These are phyloP conservation scores for Talaromyces trachyspermus DNA, from an alignment of 495 filamentous ascomycete species.

Conservation along the genomic window DNA sequence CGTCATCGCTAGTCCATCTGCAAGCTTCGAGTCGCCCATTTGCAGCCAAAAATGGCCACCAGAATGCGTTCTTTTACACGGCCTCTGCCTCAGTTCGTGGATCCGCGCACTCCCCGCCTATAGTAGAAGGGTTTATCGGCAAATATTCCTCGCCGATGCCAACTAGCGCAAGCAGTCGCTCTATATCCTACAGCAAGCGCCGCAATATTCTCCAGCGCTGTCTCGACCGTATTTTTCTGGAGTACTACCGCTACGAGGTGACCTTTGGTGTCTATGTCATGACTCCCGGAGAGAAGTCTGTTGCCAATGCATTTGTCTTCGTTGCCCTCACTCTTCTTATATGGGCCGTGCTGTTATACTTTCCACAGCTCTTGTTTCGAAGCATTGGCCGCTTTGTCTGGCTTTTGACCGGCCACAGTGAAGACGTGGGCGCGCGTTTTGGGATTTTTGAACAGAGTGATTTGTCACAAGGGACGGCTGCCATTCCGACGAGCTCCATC, in stretches of 20 bases:
- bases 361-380: slow-evolving; percentile 31
- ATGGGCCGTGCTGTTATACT: slow-evolving; percentile 34
- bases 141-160: slow-evolving; percentile 31
- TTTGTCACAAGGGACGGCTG: neutral
- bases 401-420: slow-evolving; percentile 35
- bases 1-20: neutral
- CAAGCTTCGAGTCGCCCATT: neutral
- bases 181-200: slow-evolving; percentile 13
- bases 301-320: slow-evolving; percentile 50
- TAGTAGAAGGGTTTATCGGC: slow-evolving; percentile 31
- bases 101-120: slow-evolving; percentile 25
- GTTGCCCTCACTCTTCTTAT: slow-evolving; percentile 26
- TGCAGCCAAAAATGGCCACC: slow-evolving; percentile 20
- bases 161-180: slow-evolving; percentile 7
- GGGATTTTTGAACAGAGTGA: slow-evolving; percentile 20
- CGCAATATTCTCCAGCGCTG: slow-evolving; percentile 27
- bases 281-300: slow-evolving; percentile 61
- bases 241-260: slow-evolving; percentile 71
- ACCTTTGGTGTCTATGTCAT: slow-evolving; percentile 69
- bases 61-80: slow-evolving; percentile 36
- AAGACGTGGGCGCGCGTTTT: slow-evolving; percentile 23
- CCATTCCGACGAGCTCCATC: slow-evolving; percentile 1
- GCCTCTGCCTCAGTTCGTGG: slow-evolving; percentile 23
- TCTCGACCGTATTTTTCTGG: slow-evolving; percentile 50
- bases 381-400: slow-evolving; percentile 30